phyloP scores from a whole-genome alignment of 768 basidiomycete species.

The Leucogyrophana mollusca region DNA sequence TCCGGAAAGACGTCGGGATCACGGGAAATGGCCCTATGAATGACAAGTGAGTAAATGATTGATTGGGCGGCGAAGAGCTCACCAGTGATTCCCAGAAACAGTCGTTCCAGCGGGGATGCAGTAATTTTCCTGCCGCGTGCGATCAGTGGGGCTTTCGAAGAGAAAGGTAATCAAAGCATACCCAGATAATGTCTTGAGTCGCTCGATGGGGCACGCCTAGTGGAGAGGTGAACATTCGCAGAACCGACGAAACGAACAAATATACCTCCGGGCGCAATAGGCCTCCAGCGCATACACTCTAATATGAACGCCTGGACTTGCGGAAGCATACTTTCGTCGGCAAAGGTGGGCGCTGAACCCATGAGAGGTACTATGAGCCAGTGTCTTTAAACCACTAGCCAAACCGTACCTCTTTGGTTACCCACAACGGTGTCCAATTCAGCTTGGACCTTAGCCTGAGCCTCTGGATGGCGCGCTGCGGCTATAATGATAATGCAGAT shows the following conservation, averaged over 20 bases:
- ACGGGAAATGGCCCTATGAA: slow-evolving; percentile 31
- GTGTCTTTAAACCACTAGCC: not conserved
- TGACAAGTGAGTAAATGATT: not conserved
- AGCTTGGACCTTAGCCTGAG: slow-evolving; percentile 47
- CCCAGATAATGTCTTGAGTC: slow-evolving; percentile 18
- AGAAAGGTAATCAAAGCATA: not conserved
- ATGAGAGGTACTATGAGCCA: too few relatives aligned
- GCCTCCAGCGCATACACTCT: slow-evolving; percentile 35
- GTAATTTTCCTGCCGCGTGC: slow-evolving; percentile 10
- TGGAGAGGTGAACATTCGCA: not conserved
- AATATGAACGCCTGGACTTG: slow-evolving; percentile 32
- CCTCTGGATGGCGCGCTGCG: slow-evolving; percentile 46
- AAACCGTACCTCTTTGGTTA: slow-evolving; percentile 12
- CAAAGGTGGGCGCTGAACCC: slow-evolving; percentile 32
- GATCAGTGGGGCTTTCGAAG: not conserved
- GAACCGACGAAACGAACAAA: not conserved
- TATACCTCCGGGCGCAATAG: slow-evolving; percentile 22
- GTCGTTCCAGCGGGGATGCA: slow-evolving; percentile 17
- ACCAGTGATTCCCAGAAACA: slow-evolving; percentile 17
- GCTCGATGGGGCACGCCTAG: slow-evolving; percentile 12
- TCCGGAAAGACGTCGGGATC: slow-evolving; percentile 37
- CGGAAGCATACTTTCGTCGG: slow-evolving; percentile 27
- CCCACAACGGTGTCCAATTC: slow-evolving; percentile 53
- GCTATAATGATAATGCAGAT: slow-evolving; percentile 49
- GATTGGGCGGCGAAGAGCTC: not conserved